Conservation (phyloP, 2,329 filamentous ascomycete species). For the Arthrobotrys sphaeroides region DNA sequence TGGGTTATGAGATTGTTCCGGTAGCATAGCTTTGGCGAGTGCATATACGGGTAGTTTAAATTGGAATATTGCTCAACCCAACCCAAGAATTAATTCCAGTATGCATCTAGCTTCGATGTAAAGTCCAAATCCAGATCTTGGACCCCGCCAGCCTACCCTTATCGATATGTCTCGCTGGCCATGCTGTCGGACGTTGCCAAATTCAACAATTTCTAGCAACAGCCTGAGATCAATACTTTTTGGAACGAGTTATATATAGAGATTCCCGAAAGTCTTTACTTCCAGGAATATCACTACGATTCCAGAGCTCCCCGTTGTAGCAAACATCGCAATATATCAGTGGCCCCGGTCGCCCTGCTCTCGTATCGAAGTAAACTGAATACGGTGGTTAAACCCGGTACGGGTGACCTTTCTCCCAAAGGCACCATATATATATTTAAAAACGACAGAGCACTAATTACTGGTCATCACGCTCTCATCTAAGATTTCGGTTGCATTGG, state of each 20-base stretch:
- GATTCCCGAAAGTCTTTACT: too few species aligned
- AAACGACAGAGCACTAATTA: background rate
- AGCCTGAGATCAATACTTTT: too few species aligned
- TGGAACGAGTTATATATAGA: too few species aligned
- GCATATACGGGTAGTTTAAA: constrained; percentile 58
- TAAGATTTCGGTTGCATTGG: background rate
- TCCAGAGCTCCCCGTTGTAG: background rate
- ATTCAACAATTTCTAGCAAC: too few species aligned
- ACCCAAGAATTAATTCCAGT: background rate
- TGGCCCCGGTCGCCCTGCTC: too few species aligned
- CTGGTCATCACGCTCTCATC: background rate
- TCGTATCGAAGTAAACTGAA: constrained; percentile 10
- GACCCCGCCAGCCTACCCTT: too few species aligned
- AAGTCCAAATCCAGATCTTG: too few species aligned
- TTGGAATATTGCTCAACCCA: background rate
- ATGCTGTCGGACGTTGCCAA: too few species aligned
- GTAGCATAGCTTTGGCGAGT: too few species aligned
- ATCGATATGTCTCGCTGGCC: too few species aligned
- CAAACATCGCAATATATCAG: background rate
- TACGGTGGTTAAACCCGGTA: background rate
- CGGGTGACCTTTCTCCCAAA: background rate
- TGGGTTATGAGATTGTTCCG: constrained; percentile 86
- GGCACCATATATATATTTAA: background rate
- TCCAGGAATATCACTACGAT: too few species aligned
- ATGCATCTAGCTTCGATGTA: too few species aligned